phyloP scores from a whole-genome alignment of 768 basidiomycete species.

The Panaeolus papilionaceus region DNA sequence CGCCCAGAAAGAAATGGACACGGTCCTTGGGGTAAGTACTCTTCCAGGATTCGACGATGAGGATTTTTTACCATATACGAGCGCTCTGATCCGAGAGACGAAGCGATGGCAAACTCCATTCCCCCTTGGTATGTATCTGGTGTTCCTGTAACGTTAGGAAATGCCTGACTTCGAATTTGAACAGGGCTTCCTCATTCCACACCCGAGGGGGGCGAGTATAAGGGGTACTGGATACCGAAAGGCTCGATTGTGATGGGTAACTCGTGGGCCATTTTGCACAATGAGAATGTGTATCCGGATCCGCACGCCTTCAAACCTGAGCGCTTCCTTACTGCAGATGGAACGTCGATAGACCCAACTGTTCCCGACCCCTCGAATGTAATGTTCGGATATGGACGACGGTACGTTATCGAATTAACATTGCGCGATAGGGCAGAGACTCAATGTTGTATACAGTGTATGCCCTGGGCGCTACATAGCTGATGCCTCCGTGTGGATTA shows the following conservation, averaged over 20 bases:
- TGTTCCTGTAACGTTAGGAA: neutral
- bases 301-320: slow-evolving; percentile 46
- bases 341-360: slow-evolving; percentile 27
- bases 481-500: slow-evolving; percentile 30
- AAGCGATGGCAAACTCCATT: slow-evolving; percentile 25
- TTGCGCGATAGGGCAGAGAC: neutral
- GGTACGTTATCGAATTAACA: slow-evolving; percentile 16
- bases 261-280: slow-evolving; percentile 33
- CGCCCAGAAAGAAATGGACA: slow-evolving; percentile 23
- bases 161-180: slow-evolving; percentile 7
- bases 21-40: slow-evolving; percentile 15
- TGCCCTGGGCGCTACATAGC: slow-evolving; percentile 33
- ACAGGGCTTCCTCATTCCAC: slow-evolving; percentile 4
- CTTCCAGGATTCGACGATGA: slow-evolving; percentile 25
- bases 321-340: slow-evolving; percentile 35
- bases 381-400: slow-evolving; percentile 40
- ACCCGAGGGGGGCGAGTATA: slow-evolving; percentile 25
- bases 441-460: slow-evolving; percentile 17
- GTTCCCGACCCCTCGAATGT: slow-evolving; percentile 32
- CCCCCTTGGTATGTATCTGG: neutral
- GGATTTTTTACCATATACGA: slow-evolving; percentile 21
- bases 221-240: slow-evolving; percentile 31
- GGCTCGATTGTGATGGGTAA: slow-evolving; percentile 29
- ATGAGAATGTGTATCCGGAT: slow-evolving; percentile 44
- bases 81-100: slow-evolving; percentile 24